Evolutionary conservation across 1,284 basidiomycete species (phyloP).

Genomic region (Pseudozyma sp.): DNA sequence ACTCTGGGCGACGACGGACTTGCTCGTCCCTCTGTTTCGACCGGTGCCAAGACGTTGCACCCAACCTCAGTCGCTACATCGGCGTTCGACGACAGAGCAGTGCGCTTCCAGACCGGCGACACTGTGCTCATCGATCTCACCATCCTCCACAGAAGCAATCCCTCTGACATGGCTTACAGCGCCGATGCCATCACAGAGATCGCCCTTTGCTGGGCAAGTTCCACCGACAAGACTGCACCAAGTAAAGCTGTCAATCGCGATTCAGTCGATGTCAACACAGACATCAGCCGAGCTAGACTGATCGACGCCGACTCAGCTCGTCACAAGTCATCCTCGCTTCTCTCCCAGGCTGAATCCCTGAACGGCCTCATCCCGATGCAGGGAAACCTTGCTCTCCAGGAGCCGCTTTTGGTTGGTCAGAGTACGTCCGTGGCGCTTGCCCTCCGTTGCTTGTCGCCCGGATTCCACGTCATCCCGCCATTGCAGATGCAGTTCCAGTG

Average conservation of each 20-base stretch:
- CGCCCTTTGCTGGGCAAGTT: constrained; percentile 9
- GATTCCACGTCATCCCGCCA: constrained; percentile 18
- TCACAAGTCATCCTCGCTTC: constrained; percentile 9
- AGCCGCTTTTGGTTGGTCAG: constrained; percentile 6
- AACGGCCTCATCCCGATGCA: constrained; percentile 22
- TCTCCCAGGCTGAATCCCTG: constrained; percentile 11
- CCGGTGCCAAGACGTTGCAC: constrained; percentile 16
- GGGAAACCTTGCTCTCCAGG: constrained; percentile 4
- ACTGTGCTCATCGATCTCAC: constrained; percentile 22
- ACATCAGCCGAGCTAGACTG: constrained; percentile 4
- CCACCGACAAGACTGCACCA: background rate
- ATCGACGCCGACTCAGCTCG: constrained; percentile 29
- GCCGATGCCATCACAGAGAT: constrained; percentile 14
- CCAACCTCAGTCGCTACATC: constrained; percentile 7
- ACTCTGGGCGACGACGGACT: constrained; percentile 25
- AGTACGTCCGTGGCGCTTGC: constrained; percentile 12
- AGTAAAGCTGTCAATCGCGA: constrained; percentile 8
- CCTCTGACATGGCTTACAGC: background rate
- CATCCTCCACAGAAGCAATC: constrained; percentile 12
- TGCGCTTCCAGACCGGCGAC: constrained; percentile 18
- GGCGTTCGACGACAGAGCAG: background rate
- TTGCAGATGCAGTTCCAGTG: constrained; percentile 10
- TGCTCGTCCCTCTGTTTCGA: constrained; percentile 12
- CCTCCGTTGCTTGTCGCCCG: constrained; percentile 26
- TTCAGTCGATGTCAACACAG: constrained; percentile 9